phyloP scores from a whole-genome alignment of 768 basidiomycete genomes.

The Russula griseocarnosa region DNA sequence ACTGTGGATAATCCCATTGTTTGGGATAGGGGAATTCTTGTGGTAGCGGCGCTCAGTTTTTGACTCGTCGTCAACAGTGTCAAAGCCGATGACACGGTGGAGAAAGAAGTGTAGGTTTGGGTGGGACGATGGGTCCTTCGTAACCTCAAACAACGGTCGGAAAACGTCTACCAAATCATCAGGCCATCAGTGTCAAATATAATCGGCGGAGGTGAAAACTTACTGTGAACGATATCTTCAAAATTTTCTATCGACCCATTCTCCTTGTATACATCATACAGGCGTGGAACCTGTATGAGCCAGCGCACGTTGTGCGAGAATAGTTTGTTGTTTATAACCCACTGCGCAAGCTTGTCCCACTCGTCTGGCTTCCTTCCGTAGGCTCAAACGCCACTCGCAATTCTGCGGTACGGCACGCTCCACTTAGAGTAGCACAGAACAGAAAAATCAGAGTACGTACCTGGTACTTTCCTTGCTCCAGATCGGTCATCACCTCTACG shows the following conservation, averaged over 20 bases:
- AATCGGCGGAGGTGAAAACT: slow-evolving; percentile 34
- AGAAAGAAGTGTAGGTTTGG: slow-evolving; percentile 95
- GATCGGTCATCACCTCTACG: slow-evolving; percentile 92
- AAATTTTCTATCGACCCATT: slow-evolving; percentile 81
- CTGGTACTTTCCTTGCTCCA: slow-evolving; percentile 98
- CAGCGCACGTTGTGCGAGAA: slow-evolving; percentile 97
- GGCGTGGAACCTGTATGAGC: slow-evolving; percentile 91
- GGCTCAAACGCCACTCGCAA: slow-evolving; percentile 92
- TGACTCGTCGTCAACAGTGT: slow-evolving; percentile 98
- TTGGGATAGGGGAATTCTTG: slow-evolving; percentile 91
- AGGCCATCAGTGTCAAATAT: not conserved
- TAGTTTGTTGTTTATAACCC: slow-evolving; percentile 91
- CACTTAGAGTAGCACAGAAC: not conserved
- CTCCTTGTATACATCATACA: slow-evolving; percentile 94
- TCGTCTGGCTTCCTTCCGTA: slow-evolving; percentile 81
- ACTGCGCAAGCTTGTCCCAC: slow-evolving; percentile 98
- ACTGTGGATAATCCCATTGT: slow-evolving; percentile 84
- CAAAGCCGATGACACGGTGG: slow-evolving; percentile 93
- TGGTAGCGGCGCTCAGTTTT: slow-evolving; percentile 89
- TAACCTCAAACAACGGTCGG: slow-evolving; percentile 91
- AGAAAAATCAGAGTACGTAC: slow-evolving; percentile 38
- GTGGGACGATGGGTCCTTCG: slow-evolving; percentile 81
- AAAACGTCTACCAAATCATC: slow-evolving; percentile 66
- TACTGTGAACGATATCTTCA: slow-evolving; percentile 87
- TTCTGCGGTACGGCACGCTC: slow-evolving; percentile 47